A percentile compares a stretch with the other conserved stretches of the same genome.
Conservation (phyloP, 2,329 filamentous ascomycete species). For the Zarea fungicola region DNA sequence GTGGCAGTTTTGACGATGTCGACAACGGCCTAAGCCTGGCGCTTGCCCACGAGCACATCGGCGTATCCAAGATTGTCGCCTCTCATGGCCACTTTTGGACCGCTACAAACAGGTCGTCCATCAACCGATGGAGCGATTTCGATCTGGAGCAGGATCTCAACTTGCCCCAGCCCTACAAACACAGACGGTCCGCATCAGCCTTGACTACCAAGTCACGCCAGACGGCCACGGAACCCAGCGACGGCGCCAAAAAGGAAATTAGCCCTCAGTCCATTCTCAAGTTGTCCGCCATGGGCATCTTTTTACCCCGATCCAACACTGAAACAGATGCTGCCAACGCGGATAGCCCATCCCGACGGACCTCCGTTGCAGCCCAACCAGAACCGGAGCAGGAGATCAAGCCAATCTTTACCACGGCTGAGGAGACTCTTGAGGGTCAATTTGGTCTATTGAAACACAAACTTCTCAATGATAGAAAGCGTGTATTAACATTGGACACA, state of each 20-base stretch:
- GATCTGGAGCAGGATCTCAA: constrained; percentile 71
- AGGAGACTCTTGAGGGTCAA: constrained; percentile 87
- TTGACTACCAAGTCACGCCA: constrained; percentile 32
- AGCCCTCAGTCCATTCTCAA: constrained; percentile 72
- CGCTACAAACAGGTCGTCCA: constrained; percentile 81
- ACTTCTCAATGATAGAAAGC: constrained; percentile 82
- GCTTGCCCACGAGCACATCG: constrained; percentile 87
- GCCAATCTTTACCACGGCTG: constrained; percentile 63
- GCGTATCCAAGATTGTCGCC: constrained; percentile 62
- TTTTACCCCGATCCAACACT: constrained; percentile 54
- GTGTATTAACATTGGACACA: constrained; percentile 87
- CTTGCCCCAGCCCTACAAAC: constrained; percentile 50
- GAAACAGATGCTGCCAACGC: constrained; percentile 52
- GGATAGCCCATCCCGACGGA: constrained; percentile 38
- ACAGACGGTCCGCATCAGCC: constrained; percentile 43
- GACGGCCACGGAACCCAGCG: constrained; percentile 26
- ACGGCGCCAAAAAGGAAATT: constrained; percentile 54
- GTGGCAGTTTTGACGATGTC: constrained; percentile 59
- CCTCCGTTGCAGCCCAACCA: constrained; percentile 27
- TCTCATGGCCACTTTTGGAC: constrained; percentile 82
- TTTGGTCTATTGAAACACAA: constrained; percentile 92
- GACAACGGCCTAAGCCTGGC: constrained; percentile 88
- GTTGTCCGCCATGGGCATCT: constrained; percentile 77
- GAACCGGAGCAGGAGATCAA: constrained; percentile 34
- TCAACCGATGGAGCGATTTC: constrained; percentile 86